A percentile compares a stretch with the other conserved stretches of the same genome.
Conservation (phyloP, 225 moss, liverwort and hornwort genomes). For the Physcomitrellopsis africana region DNA sequence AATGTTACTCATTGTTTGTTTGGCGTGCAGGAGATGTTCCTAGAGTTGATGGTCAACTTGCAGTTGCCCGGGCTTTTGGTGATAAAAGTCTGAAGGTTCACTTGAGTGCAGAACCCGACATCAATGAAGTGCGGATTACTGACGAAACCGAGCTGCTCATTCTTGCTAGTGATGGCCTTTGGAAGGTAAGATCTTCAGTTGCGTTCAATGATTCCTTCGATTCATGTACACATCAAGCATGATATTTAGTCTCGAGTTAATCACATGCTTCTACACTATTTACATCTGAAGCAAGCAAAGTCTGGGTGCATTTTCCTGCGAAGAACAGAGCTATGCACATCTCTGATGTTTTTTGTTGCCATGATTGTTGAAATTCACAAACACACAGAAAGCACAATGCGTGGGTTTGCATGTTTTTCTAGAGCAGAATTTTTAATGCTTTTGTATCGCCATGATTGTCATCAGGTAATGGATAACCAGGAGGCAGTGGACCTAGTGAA, state of each 20-base stretch:
- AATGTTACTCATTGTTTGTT: neutral
- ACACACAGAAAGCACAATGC: neutral
- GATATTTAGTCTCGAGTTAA: neutral
- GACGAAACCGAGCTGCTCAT: slow-evolving; percentile 73
- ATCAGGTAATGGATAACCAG: slow-evolving; percentile 90
- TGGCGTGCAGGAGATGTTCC: slow-evolving; percentile 79
- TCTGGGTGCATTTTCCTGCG: too few relatives aligned
- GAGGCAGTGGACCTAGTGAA: slow-evolving; percentile 84
- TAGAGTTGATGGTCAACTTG: slow-evolving; percentile 97
- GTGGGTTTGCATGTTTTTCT: neutral
- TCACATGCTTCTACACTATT: neutral
- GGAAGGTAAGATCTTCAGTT: slow-evolving; percentile 69
- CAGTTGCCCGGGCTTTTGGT: slow-evolving; percentile 96
- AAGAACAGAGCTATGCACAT: too few relatives aligned
- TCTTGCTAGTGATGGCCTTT: slow-evolving; percentile 92
- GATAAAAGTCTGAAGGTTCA: slow-evolving; percentile 96
- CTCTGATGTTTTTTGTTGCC: too few relatives aligned
- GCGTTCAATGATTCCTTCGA: neutral
- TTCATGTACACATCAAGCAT: neutral
- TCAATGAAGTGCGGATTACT: slow-evolving; percentile 55
- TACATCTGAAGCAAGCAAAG: too few relatives aligned
- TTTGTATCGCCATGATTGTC: neutral
- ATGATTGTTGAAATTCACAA: neutral
- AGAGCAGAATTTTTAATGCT: too few relatives aligned
- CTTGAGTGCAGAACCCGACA: slow-evolving; percentile 84